Percentiles rank a stretch among this genome's conserved stretches.
Conservation (phyloP, 202 grass and related monocot species). For the Schoenoplectus tabernaemontani region DNA sequence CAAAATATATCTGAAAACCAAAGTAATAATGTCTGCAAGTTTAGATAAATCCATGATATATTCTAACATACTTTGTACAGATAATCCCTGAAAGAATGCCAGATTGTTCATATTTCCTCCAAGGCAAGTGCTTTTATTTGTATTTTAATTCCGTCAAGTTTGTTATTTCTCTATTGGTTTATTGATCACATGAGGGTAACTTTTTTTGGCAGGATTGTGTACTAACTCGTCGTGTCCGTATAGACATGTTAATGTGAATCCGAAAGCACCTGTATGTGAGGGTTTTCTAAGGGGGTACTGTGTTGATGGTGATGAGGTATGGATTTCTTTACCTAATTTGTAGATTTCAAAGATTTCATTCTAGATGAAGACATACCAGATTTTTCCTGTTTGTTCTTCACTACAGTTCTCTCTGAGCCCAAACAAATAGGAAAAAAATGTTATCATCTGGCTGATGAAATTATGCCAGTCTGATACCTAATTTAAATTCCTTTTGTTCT, state of each 20-base stretch:
- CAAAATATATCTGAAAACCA: background rate
- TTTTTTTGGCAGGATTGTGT: slow-evolving; percentile 60
- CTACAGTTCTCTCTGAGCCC: background rate
- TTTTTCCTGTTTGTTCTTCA: background rate
- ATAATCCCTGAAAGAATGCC: slow-evolving; percentile 91
- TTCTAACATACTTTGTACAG: slow-evolving; percentile 38
- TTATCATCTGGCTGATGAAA: background rate
- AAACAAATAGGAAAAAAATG: background rate
- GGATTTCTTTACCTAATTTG: slow-evolving; percentile 16
- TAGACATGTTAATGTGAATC: slow-evolving; percentile 82
- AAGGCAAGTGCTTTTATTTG: slow-evolving; percentile 43
- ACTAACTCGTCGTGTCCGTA: slow-evolving; percentile 70
- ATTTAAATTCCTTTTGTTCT: background rate
- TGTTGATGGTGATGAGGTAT: slow-evolving; percentile 88
- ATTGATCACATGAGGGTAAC: background rate
- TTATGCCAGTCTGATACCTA: background rate
- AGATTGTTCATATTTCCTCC: slow-evolving; percentile 93
- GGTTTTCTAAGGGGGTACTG: slow-evolving; percentile 84
- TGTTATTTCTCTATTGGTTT: slow-evolving; percentile 1
- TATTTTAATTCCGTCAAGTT: background rate
- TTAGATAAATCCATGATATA: background rate
- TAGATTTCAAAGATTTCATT: slow-evolving; percentile 3
- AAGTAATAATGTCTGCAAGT: background rate
- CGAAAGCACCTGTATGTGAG: slow-evolving; percentile 60
- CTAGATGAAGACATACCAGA: background rate